These are phyloP conservation scores for Penicillium italicum DNA, from an alignment of 2,329 filamentous ascomycete genomes.

Conservation along the genomic window DNA sequence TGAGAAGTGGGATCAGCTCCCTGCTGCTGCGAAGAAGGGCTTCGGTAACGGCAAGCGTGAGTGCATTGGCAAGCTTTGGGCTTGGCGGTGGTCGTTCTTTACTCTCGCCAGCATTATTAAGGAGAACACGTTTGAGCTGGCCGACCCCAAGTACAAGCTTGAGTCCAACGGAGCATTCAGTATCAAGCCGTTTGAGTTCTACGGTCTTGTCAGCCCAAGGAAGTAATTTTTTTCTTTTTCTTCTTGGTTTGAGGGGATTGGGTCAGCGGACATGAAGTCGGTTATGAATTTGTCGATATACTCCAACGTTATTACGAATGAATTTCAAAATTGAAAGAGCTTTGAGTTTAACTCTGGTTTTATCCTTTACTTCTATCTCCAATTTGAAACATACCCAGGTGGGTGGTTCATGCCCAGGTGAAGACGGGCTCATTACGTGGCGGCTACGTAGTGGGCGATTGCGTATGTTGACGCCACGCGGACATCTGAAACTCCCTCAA, in stretches of 20 bases:
- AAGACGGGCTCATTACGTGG: not conserved
- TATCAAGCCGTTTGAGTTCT: conserved; percentile 48
- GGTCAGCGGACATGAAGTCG: not conserved
- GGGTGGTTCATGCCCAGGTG: not conserved
- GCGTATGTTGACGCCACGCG: conserved; percentile 7
- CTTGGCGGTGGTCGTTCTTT: conserved; percentile 67
- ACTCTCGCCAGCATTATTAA: conserved; percentile 61
- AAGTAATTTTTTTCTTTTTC: conserved; percentile 7
- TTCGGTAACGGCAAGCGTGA: conserved; percentile 68
- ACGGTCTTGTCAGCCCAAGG: conserved; percentile 16
- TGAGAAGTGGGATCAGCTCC: conserved; percentile 63
- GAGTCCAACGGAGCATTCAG: conserved; percentile 52
- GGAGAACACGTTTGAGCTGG: conserved; percentile 62
- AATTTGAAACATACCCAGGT: not conserved
- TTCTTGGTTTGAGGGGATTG: not conserved
- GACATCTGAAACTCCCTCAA: not conserved
- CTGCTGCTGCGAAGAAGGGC: conserved; percentile 61
- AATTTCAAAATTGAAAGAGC: not conserved
- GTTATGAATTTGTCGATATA: conserved; percentile 9
- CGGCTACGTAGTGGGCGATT: not conserved
- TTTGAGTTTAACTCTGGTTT: not conserved
- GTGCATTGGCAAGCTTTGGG: conserved; percentile 69
- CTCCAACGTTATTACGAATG: not conserved
- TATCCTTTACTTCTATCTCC: not conserved
- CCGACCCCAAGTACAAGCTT: conserved; percentile 49